Evolutionary conservation across 441 rosid species (phyloP).

Genomic region (Erodium texanum): DNA sequence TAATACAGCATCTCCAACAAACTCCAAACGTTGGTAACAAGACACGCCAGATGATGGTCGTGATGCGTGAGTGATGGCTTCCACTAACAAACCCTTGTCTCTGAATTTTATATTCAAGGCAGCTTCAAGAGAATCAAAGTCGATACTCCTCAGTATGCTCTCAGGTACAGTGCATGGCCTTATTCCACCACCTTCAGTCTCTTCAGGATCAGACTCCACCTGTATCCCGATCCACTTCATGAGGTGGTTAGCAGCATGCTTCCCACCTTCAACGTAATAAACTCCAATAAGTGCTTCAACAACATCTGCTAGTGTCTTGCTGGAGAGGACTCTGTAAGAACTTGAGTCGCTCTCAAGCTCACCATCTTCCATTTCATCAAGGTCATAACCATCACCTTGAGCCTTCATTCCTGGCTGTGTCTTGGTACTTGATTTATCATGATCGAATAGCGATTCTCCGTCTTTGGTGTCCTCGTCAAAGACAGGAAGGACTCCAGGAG

Average conservation of each 20-base stretch:
- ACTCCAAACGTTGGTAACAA: slow-evolving; percentile 90
- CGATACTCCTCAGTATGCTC: slow-evolving; percentile 66
- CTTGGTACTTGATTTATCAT: slow-evolving; percentile 35
- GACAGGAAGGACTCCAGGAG: slow-evolving; percentile 97
- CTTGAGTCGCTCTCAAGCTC: slow-evolving; percentile 92
- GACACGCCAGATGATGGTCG: slow-evolving; percentile 95
- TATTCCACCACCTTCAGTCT: slow-evolving; percentile 27
- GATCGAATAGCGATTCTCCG: slow-evolving; percentile 73
- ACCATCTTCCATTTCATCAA: slow-evolving; percentile 87
- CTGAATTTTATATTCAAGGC: slow-evolving; percentile 56
- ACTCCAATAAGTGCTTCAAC: slow-evolving; percentile 97
- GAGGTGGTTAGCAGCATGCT: slow-evolving; percentile 78
- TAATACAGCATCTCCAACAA: slow-evolving; percentile 96
- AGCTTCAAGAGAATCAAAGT: slow-evolving; percentile 68
- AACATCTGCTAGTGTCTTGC: slow-evolving; percentile 97
- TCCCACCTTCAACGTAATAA: slow-evolving; percentile 92
- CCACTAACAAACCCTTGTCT: slow-evolving; percentile 61
- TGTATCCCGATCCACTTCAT: slow-evolving; percentile 96
- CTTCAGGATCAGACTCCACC: slow-evolving; percentile 73
- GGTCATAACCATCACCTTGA: slow-evolving; percentile 36
- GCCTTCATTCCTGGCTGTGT: slow-evolving; percentile 22
- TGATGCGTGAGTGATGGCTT: slow-evolving; percentile 97
- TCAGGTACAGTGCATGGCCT: slow-evolving; percentile 59
- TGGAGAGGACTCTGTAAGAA: slow-evolving; percentile 89
- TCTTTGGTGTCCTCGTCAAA: slow-evolving; percentile 92